Conservation (phyloP, 2,329 filamentous ascomycete species). For the Calonectria pauciramosa region DNA sequence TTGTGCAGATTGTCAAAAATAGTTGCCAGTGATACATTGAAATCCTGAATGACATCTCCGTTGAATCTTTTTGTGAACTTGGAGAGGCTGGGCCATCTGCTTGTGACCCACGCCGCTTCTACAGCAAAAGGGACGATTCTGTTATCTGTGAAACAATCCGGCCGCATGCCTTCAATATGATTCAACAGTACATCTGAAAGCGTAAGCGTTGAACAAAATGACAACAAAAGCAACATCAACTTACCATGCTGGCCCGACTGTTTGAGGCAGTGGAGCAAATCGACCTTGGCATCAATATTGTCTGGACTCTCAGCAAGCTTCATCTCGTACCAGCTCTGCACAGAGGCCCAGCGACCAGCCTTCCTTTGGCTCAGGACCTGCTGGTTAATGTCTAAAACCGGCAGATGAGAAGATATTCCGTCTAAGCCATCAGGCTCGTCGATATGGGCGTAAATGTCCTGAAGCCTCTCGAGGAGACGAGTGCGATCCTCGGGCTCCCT, state of each 20-base stretch:
- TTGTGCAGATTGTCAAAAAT: conserved; percentile 71
- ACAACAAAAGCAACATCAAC: conserved; percentile 56
- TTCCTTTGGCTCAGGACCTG: conserved; percentile 94
- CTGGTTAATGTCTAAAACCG: conserved; percentile 90
- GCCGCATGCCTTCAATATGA: conserved; percentile 83
- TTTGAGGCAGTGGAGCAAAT: conserved; percentile 88
- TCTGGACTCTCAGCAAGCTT: conserved; percentile 84
- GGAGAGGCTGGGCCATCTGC: conserved; percentile 82
- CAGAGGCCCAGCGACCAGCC: conserved; percentile 92
- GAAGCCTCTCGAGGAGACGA: conserved; percentile 81
- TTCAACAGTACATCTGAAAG: conserved; percentile 83
- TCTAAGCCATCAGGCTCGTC: conserved; percentile 98
- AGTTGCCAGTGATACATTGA: conserved; percentile 83
- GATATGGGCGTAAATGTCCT: conserved; percentile 96
- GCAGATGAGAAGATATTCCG: conserved; percentile 89
- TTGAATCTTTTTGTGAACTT: conserved; percentile 73
- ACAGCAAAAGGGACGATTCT: conserved; percentile 85
- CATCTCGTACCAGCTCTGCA: conserved; percentile 98
- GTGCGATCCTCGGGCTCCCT: conserved; percentile 67
- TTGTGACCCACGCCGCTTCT: conserved; percentile 92
- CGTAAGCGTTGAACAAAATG: conserved; percentile 34
- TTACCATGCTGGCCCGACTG: conserved; percentile 95
- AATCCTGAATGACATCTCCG: conserved; percentile 69
- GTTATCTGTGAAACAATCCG: conserved; percentile 64
- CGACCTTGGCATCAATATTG: conserved; percentile 82